Conservation (phyloP, 345 rosid species). For the Heritiera littoralis region DNA sequence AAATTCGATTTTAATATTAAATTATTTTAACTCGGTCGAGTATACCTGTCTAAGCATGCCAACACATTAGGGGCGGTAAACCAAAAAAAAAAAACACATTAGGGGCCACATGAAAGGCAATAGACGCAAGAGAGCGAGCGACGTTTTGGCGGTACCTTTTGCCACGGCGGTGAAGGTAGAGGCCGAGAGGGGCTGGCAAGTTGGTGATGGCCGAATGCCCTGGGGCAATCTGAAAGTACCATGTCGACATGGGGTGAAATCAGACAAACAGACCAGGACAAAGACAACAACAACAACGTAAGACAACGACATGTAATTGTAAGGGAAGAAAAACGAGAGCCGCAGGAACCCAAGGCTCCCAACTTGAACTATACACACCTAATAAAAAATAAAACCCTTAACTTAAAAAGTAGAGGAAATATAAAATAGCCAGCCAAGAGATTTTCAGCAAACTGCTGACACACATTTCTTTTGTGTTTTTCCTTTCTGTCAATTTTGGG, state of each 20-base stretch:
- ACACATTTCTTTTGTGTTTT: neutral
- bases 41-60: no score
- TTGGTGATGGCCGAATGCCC: neutral
- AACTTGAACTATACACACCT: neutral
- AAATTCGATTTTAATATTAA: no score
- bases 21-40: no score
- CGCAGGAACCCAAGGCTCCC: neutral
- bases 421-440: neutral
- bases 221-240: neutral
- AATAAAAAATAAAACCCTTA: neutral
- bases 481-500: neutral
- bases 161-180: neutral
- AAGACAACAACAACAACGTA: neutral
- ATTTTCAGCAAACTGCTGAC: neutral
- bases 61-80: no score
- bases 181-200: neutral
- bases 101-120: no score
- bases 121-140: neutral
- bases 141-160: neutral
- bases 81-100: no score
- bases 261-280: neutral
- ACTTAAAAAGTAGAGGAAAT: no score
- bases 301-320: slow-evolving; percentile 7
- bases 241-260: neutral
- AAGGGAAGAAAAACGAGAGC: neutral